Percentiles rank a stretch among this genome's conserved stretches.
Conservation (phyloP, 306 rosid genomes). For the Rosa rugosa region DNA sequence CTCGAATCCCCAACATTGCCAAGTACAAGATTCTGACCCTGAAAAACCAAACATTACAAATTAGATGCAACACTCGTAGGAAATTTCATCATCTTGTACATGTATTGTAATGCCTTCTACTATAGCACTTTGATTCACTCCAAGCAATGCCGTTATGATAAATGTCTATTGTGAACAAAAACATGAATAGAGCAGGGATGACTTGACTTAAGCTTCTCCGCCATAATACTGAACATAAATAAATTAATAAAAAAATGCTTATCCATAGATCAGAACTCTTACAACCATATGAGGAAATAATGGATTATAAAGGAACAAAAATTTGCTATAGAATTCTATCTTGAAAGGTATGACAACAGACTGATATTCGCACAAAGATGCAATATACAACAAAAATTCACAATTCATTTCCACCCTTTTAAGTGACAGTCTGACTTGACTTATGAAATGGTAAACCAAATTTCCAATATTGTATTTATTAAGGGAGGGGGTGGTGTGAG, state of each 20-base stretch:
- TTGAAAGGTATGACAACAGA: background rate
- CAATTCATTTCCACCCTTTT: background rate
- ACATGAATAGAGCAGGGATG: conserved; percentile 10
- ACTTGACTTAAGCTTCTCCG: background rate
- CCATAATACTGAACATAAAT: background rate
- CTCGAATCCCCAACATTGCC: conserved; percentile 62
- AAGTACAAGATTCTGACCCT: conserved; percentile 46
- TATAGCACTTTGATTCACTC: background rate
- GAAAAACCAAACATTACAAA: background rate
- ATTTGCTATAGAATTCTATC: background rate
- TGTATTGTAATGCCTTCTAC: background rate
- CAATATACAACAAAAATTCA: too few relatives aligned
- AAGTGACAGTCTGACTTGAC: background rate
- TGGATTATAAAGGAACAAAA: background rate
- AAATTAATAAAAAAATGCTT: background rate
- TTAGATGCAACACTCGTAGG: background rate
- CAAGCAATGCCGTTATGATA: background rate
- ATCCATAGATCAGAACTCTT: background rate
- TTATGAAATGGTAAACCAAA: background rate
- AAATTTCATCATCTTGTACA: conserved; percentile 7
- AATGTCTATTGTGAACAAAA: background rate
- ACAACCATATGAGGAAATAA: background rate
- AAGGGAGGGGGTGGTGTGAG: background rate
- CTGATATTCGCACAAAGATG: background rate
- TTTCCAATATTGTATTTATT: background rate